These are phyloP conservation scores for Colletotrichum incanum DNA, from an alignment of 2,329 filamentous ascomycete species.

Conservation along the genomic window DNA sequence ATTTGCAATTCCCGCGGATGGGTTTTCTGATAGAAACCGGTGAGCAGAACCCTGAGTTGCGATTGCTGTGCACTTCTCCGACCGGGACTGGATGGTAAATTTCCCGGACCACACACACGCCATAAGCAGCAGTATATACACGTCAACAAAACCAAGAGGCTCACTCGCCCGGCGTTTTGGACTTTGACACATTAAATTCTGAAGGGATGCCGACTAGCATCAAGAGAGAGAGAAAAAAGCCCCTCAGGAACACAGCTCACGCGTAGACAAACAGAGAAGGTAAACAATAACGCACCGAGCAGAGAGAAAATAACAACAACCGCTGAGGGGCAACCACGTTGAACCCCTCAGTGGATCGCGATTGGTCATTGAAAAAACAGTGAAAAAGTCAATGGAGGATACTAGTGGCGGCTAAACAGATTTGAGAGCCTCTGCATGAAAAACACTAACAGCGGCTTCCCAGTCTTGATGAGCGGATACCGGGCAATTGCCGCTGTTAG, in stretches of 20 bases:
- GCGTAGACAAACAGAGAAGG: neutral
- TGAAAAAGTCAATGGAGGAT: neutral
- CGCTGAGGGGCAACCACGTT: neutral
- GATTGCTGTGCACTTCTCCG: neutral
- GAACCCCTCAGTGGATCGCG: neutral
- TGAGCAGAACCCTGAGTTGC: too few species aligned
- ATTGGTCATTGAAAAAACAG: neutral
- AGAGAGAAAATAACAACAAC: neutral
- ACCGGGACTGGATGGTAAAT: neutral
- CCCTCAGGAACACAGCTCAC: neutral
- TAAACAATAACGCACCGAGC: neutral
- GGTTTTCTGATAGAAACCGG: too few species aligned
- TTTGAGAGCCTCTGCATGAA: constrained; percentile 25
- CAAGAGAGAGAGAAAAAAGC: neutral
- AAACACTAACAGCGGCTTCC: constrained; percentile 35
- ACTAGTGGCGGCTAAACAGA: constrained; percentile 10
- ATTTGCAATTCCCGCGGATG: neutral
- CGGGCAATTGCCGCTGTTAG: constrained; percentile 17
- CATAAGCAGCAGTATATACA: neutral
- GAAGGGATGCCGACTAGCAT: neutral
- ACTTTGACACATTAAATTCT: neutral
- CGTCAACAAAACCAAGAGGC: neutral
- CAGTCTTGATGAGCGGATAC: constrained; percentile 10
- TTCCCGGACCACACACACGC: neutral
- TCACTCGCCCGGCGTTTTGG: neutral